Base-by-base conservation (phyloP, 805 yeast species). In the Spathaspora gorwiae region DNA sequence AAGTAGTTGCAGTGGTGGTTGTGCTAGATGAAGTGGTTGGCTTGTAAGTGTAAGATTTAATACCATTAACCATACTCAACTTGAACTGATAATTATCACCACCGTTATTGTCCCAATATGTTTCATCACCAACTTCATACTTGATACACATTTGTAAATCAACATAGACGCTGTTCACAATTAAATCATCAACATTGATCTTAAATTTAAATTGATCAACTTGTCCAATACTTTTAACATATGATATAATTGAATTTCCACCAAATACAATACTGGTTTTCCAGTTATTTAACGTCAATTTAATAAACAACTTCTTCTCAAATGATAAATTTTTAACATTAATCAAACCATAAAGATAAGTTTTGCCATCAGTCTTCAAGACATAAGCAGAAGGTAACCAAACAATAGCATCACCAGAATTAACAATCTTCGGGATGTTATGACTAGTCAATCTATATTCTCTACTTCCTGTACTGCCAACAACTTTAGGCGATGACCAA, bases 281-380 rank as follows among this genome's bases (percentile, higher is more conserved):
- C 76, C 76, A 81, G 46, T 68, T 58, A 60, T 81, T 76, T 44
- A 68, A 61, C 4, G 84, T 72, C 47, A 79, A 60, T 54, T 77
- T 79, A 32, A 81, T 54, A 33, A 59, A 53, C 29, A 70, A 47
- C 6, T 48, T 44, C 53, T 71, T 71, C 47, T 68, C 73, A 47
- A 58, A 69, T 2, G 66, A 68, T 14, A 69, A 45, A 54, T 71
- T 71, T 42, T 59, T 56, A 47, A 59, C 62, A 58, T 61, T 61
- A 29, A 65, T 57, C 27, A 55, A 47, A 5, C 69, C 67, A 19
- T 41, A 44, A 26, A 50, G 38, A 37, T 39, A 45, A 12, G 41
- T 32, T 33, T 50, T 53, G 6, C 34, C 30, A 13, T 43, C 43
- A 8, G 47, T 40, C 29, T 46, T 46, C 27, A 46, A 39, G 2